phyloP scores from a whole-genome alignment of 192 early-diverging fungal species.

The Ambispora gerdemannii region DNA sequence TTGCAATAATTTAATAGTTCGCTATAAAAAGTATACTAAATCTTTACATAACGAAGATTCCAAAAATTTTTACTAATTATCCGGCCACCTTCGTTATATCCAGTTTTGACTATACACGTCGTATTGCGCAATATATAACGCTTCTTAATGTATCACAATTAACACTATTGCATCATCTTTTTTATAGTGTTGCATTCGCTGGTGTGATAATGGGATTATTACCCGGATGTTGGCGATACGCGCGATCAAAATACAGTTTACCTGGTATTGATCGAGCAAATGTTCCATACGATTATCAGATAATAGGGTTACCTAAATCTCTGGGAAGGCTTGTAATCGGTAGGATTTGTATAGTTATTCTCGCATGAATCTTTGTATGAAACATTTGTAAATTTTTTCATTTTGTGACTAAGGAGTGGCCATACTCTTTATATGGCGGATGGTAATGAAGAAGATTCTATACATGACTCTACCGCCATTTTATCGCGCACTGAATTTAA shows the following conservation, averaged over 20 bases:
- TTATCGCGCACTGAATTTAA: slow-evolving; percentile 52
- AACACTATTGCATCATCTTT: background rate
- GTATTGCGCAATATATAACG: background rate
- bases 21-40: no score
- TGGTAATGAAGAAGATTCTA: slow-evolving; percentile 45
- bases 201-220: slow-evolving; percentile 59
- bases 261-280: slow-evolving; percentile 37
- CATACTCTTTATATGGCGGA: slow-evolving; percentile 52
- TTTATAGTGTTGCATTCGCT: slow-evolving; percentile 55
- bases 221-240: slow-evolving; percentile 56
- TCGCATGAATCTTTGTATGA: background rate
- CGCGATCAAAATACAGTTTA: slow-evolving; percentile 36
- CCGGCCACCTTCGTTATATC: no score
- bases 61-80: no score
- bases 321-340: slow-evolving; percentile 29
- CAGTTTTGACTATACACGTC: no score
- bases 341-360: slow-evolving; percentile 9
- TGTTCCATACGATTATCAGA: slow-evolving; percentile 36
- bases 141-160: background rate
- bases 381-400: background rate
- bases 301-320: slow-evolving; percentile 11
- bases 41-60: no score
- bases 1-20: no score
- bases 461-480: slow-evolving; percentile 51
- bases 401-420: slow-evolving; percentile 43